Percentiles rank a stretch among this genome's conserved stretches.
These are phyloP conservation scores for Aspergillus tubingensis DNA, from an alignment of 2,329 filamentous ascomycete species.

Conservation along the genomic window DNA sequence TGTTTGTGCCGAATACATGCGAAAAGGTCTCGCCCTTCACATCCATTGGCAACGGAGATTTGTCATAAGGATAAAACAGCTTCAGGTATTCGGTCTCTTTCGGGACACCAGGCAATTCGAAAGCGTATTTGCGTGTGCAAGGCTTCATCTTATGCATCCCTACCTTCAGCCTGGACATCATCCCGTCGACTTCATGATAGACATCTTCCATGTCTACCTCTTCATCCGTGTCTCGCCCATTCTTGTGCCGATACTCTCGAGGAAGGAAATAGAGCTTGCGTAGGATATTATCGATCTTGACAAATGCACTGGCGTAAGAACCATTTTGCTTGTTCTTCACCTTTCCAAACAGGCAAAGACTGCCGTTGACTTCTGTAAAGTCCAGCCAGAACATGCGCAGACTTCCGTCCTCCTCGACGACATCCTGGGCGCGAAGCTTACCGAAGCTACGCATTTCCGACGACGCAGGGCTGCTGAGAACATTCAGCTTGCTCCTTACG, in stretches of 20 bases:
- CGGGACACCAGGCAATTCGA: slow-evolving; percentile 83
- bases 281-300: slow-evolving; percentile 92
- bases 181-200: slow-evolving; percentile 80
- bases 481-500: slow-evolving; percentile 81
- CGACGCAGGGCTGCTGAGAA: slow-evolving; percentile 71
- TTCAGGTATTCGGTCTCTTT: slow-evolving; percentile 92
- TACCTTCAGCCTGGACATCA: slow-evolving; percentile 87
- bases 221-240: slow-evolving; percentile 70
- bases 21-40: slow-evolving; percentile 85
- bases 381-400: slow-evolving; percentile 96
- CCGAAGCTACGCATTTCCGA: slow-evolving; percentile 65
- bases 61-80: slow-evolving; percentile 91
- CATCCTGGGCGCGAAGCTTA: slow-evolving; percentile 80
- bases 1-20: slow-evolving; percentile 90
- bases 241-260: slow-evolving; percentile 61
- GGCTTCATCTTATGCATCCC: slow-evolving; percentile 91
- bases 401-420: slow-evolving; percentile 90
- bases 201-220: slow-evolving; percentile 85
- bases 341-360: slow-evolving; percentile 91
- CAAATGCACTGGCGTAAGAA: slow-evolving; percentile 83
- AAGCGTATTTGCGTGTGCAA: slow-evolving; percentile 89
- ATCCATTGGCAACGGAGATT: slow-evolving; percentile 70
- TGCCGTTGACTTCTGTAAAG: slow-evolving; percentile 89
- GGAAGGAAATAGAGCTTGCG: slow-evolving; percentile 93
- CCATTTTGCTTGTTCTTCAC: slow-evolving; percentile 84